A percentile compares a stretch with the other conserved stretches of the same genome.
phyloP scores from a whole-genome alignment of 2,329 filamentous ascomycete genomes.

The Scolecobasidium constrictum region DNA sequence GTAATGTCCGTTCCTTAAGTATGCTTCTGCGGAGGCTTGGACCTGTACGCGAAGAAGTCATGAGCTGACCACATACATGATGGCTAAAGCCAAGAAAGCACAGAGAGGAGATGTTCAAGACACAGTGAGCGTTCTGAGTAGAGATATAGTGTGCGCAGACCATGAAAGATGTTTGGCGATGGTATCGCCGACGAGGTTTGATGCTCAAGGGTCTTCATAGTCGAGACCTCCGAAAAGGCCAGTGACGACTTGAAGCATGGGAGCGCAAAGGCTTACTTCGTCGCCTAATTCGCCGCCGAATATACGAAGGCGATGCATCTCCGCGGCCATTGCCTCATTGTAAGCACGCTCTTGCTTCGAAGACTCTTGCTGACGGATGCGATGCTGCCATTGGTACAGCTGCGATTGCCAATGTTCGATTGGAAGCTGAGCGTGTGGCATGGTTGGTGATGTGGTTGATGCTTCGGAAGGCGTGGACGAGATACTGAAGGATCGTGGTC shows the following conservation, averaged over 20 bases:
- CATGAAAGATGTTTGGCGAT: no score
- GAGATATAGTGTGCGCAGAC: neutral
- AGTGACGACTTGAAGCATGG: conserved; percentile 36
- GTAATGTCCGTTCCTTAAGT: neutral
- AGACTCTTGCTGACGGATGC: conserved; percentile 17
- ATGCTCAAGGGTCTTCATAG: conserved; percentile 28
- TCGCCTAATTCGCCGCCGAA: conserved; percentile 33
- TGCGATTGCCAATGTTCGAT: conserved; percentile 25
- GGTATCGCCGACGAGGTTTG: no score
- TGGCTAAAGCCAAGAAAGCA: neutral
- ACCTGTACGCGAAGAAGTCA: neutral
- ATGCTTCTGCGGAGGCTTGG: neutral
- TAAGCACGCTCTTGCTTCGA: conserved; percentile 4
- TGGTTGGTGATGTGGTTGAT: conserved; percentile 18
- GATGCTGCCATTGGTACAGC: conserved; percentile 25
- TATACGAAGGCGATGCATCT: conserved; percentile 19
- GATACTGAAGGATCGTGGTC: conserved; percentile 11
- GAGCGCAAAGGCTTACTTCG: conserved; percentile 29
- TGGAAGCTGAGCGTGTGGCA: conserved; percentile 6
- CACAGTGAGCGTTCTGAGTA: neutral
- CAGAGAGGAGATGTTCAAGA: neutral
- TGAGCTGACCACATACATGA: neutral
- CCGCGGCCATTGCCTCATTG: conserved; percentile 8
- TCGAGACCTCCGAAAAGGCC: conserved; percentile 35
- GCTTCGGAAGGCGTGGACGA: conserved; percentile 20